Conservation (phyloP, 805 yeast species). For the Ogataea ganodermae region DNA sequence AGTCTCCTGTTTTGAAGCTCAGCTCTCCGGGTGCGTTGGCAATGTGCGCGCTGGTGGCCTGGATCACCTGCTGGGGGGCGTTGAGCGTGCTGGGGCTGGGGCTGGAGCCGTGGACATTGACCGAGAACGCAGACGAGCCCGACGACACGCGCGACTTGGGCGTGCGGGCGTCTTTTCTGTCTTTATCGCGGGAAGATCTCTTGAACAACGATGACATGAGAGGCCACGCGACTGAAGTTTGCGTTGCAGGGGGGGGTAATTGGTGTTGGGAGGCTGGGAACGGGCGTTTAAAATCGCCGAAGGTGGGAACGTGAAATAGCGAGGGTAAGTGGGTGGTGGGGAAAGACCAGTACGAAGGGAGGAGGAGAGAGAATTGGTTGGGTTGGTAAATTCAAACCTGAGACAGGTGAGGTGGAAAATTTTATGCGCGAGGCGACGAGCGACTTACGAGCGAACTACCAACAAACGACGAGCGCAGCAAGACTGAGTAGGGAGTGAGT, state of each 20-base stretch:
- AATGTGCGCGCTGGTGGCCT: conserved; percentile 73
- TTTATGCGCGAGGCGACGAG: not conserved
- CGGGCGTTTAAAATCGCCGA: too few relatives aligned
- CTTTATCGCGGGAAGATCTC: conserved; percentile 35
- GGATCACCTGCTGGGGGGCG: conserved; percentile 81
- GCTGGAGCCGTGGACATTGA: conserved; percentile 6
- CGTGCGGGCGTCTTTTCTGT: conserved; percentile 22
- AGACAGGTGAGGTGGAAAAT: conserved; percentile 7
- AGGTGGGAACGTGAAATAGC: too few relatives aligned
- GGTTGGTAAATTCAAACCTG: conserved; percentile 10
- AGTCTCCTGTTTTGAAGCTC: conserved; percentile 78
- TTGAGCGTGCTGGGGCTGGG: conserved; percentile 24
- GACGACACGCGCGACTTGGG: conserved; percentile 25
- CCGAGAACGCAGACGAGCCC: conserved; percentile 19
- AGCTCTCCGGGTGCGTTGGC: conserved; percentile 84
- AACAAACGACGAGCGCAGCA: not conserved
- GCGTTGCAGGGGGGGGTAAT: not conserved
- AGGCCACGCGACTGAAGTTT: conserved; percentile 2
- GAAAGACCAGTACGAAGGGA: not conserved
- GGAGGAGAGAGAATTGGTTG: not conserved
- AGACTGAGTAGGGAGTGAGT: not conserved
- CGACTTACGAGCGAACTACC: not conserved
- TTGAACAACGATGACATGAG: conserved; percentile 34
- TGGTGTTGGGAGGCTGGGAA: not conserved
- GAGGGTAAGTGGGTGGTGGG: too few relatives aligned